phyloP scores from a whole-genome alignment of 768 basidiomycete species.

The Naganishia friedmannii region DNA sequence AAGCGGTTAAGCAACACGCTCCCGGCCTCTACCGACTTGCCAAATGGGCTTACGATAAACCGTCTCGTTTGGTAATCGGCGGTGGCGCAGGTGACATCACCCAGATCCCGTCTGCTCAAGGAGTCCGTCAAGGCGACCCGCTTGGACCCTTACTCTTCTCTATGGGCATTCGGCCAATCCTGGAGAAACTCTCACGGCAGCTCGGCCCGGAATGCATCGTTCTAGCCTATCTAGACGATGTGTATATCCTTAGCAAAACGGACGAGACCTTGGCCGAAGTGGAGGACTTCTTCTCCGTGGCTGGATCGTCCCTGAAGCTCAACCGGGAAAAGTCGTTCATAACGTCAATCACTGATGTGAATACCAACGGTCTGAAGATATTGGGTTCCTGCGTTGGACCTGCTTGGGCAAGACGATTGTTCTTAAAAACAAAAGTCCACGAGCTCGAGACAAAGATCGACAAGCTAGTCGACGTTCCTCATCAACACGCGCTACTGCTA shows the following conservation, averaged over 20 bases:
- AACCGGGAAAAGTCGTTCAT: no score
- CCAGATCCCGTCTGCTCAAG: conserved; percentile 31
- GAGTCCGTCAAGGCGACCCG: conserved; percentile 39
- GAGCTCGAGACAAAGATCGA: no score
- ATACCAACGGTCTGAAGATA: no score
- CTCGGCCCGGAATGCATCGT: conserved; percentile 31
- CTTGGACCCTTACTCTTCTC: conserved; percentile 37
- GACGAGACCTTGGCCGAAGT: no score
- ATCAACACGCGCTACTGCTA: no score
- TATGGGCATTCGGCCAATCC: conserved; percentile 25
- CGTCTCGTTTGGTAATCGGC: neutral
- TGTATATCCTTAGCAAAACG: no score
- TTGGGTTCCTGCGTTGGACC: conserved; percentile 16
- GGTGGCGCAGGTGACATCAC: neutral
- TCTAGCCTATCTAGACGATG: conserved; percentile 35
- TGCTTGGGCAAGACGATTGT: neutral
- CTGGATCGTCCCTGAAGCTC: no score
- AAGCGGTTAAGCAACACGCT: conserved; percentile 28
- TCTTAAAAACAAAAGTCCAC: conserved; percentile 11
- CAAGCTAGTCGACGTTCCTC: no score
- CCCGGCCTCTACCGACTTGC: conserved; percentile 28
- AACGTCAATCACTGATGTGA: no score
- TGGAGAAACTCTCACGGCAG: conserved; percentile 20
- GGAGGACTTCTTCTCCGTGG: no score
- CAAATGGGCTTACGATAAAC: conserved; percentile 27